Base-by-base conservation (phyloP, 495 filamentous ascomycete species). In the Tuber aestivum region DNA sequence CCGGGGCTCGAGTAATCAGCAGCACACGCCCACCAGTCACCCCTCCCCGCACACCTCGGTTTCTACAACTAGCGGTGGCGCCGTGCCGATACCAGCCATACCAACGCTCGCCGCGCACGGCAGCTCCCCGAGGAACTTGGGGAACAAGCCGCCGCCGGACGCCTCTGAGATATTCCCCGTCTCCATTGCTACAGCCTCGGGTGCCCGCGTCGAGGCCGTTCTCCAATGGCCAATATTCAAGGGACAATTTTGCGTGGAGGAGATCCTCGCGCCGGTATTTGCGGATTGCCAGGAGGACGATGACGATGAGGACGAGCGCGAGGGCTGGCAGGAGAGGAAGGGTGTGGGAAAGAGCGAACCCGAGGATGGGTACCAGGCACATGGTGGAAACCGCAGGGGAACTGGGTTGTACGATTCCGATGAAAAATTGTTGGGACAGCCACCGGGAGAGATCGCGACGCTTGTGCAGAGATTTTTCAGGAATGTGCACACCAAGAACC, bases 401-500 rank as follows among this genome's bases (percentile, higher is more conserved):
- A n/a, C 40, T 32, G 61, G 56, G 38, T 16, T 45, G 50, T 72
- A 70, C 5, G 56, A 65, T 65, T 65, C 32, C 32, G 79, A 81
- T n/a, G 79, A 81, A 70, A 81, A 81, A 32, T 32, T 70, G 40
- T 72, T 81, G 71, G 65, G 73, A 12, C 78, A 75, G 65, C 65
- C 71, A 7, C 73, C 56, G 50, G 77, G 78, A 37, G 79, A 80
- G 69, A 75, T 81, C 35, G 38, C 37, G 9, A 42, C 69, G 71
- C 73, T 81, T 45, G 78, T 84, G 23, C 80, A 84, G 41, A 74
- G 78, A 12, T 84, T 84, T 42, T 78, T 84, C 38, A 69, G 78
- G 32, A 82, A 83, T 70, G 82, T 84, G 27, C 83, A 84, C 50
- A 83, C 80, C 32, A 84, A 84, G 70, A 84, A 84, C 42, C 83